Conservation (phyloP, 2,329 filamentous ascomycete genomes). For the Neopestalotiopsis sp. region DNA sequence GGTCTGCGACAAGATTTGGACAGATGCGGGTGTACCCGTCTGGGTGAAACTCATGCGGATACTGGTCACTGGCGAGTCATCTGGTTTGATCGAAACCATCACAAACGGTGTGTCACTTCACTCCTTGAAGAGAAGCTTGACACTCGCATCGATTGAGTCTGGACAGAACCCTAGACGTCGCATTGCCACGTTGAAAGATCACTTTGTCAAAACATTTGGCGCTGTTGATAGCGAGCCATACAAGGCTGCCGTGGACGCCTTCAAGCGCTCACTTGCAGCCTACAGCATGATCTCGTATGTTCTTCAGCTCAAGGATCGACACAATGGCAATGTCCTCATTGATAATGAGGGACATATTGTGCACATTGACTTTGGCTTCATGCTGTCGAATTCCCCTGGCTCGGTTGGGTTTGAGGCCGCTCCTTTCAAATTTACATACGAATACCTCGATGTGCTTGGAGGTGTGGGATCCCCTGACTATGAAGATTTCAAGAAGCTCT, state of each 20-base stretch:
- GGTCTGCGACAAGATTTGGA: conserved; percentile 82
- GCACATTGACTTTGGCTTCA: conserved; percentile 90
- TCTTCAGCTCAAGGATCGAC: conserved; percentile 82
- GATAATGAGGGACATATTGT: conserved; percentile 87
- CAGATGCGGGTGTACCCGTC: conserved; percentile 75
- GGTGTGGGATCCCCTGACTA: conserved; percentile 73
- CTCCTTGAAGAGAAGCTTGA: conserved; percentile 81
- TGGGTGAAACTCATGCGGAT: conserved; percentile 92
- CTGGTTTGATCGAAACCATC: conserved; percentile 85
- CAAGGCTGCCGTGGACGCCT: conserved; percentile 75
- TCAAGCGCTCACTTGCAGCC: conserved; percentile 80
- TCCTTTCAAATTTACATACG: conserved; percentile 84
- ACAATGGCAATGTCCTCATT: conserved; percentile 86
- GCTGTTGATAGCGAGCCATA: conserved; percentile 71
- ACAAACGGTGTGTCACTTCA: conserved; percentile 88
- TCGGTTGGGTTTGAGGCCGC: conserved; percentile 86
- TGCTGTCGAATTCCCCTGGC: conserved; percentile 85
- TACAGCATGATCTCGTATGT: conserved; percentile 88
- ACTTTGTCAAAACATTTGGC: conserved; percentile 82
- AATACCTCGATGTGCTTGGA: conserved; percentile 84
- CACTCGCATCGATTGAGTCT: conserved; percentile 73
- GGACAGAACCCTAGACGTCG: conserved; percentile 75
- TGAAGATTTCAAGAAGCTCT: conserved; percentile 76
- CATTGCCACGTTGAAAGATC: conserved; percentile 81
- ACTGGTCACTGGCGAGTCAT: conserved; percentile 82